Evolutionary conservation across 2,329 filamentous ascomycete genomes (phyloP).

Genomic region (Cytospora mali): DNA sequence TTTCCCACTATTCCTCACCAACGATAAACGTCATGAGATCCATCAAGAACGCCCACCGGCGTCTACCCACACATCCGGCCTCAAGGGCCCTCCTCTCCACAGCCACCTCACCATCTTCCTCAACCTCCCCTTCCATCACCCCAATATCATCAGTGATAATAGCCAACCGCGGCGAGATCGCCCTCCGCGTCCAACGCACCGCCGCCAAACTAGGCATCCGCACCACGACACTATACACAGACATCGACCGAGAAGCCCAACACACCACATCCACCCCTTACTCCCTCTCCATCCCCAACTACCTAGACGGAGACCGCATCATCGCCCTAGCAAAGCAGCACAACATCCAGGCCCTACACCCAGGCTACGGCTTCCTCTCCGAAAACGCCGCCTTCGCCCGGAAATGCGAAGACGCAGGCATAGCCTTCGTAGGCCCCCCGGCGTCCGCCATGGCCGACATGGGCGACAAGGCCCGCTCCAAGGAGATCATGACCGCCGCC

Average conservation of each 20-base stretch:
- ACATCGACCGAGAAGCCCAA: constrained; percentile 83
- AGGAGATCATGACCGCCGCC: constrained; percentile 95
- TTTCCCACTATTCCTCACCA: not conserved
- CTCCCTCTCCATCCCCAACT: constrained; percentile 82
- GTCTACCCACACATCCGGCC: constrained; percentile 40
- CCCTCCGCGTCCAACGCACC: constrained; percentile 87
- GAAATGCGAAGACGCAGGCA: constrained; percentile 83
- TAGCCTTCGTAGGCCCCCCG: constrained; percentile 93
- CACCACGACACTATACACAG: constrained; percentile 93
- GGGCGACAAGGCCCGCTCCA: constrained; percentile 91
- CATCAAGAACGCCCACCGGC: constrained; percentile 54
- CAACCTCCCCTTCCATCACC: constrained; percentile 41
- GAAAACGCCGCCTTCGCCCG: constrained; percentile 92
- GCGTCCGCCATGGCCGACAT: constrained; percentile 81
- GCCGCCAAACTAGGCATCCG: constrained; percentile 86
- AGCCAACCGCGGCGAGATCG: constrained; percentile 96
- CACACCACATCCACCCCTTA: constrained; percentile 85
- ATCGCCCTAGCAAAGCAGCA: constrained; percentile 84
- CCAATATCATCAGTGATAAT: constrained; percentile 83
- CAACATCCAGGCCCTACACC: constrained; percentile 89
- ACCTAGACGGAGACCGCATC: constrained; percentile 92
- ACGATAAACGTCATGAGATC: constrained; percentile 53
- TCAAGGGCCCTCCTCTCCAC: constrained; percentile 36
- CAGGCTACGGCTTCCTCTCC: constrained; percentile 93
- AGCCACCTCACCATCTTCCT: constrained; percentile 39